These are phyloP conservation scores for Fraxinus angustifolia DNA, from an alignment of 305 asterid genomes.

Conservation along the genomic window DNA sequence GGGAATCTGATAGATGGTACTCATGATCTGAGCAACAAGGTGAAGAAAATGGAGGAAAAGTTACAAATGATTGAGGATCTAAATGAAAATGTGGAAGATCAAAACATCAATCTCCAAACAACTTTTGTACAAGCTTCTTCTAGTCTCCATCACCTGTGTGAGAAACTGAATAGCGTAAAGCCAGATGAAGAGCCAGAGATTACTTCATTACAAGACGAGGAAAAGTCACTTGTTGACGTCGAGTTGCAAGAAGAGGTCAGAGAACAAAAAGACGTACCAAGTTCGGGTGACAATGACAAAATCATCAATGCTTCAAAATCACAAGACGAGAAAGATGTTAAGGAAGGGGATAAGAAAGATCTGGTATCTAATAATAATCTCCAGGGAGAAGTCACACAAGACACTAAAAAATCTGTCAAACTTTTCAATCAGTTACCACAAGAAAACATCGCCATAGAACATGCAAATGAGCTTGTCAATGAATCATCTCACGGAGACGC, in stretches of 20 bases:
- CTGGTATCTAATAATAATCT: conserved; percentile 19
- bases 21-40: conserved; percentile 30
- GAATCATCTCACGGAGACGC: conserved; percentile 19
- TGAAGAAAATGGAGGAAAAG: conserved; percentile 60
- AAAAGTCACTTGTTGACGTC: not conserved
- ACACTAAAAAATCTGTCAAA: not conserved
- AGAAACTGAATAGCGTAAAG: conserved; percentile 47
- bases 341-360: conserved; percentile 30
- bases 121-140: conserved; percentile 51
- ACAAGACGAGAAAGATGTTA: conserved; percentile 28
- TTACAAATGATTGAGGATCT: conserved; percentile 48
- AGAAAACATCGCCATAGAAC: not conserved
- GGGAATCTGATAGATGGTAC: conserved; percentile 29
- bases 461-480: not conserved
- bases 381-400: conserved; percentile 4
- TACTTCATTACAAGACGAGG: conserved; percentile 4
- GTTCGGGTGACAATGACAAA: not conserved
- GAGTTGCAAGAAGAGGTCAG: conserved; percentile 18
- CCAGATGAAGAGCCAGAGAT: conserved; percentile 35
- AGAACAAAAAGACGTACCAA: conserved; percentile 1
- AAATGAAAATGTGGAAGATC: conserved; percentile 57
- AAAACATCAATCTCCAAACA: conserved; percentile 42
- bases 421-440: not conserved
- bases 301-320: not conserved
- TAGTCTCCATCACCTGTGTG: conserved; percentile 46